A percentile compares a stretch with the other conserved stretches of the same genome.
Conservation (phyloP, 495 filamentous ascomycete genomes). For the Cercophora samala region DNA sequence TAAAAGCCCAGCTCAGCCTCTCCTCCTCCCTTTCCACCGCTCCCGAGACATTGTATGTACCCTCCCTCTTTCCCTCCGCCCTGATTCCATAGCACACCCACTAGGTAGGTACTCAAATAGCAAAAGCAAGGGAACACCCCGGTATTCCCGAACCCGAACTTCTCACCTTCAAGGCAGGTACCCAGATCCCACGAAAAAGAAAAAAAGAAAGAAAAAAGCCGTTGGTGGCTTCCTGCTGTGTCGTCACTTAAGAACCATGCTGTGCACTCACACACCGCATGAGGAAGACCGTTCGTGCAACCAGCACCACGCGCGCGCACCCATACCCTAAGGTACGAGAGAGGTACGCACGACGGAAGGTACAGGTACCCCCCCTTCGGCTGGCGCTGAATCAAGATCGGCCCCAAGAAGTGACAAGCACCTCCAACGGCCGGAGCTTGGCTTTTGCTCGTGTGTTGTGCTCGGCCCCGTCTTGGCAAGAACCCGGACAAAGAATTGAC, state of each 20-base stretch:
- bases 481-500: neutral
- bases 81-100: too few species aligned
- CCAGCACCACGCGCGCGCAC: neutral
- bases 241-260: too few species aligned
- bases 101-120: too few species aligned
- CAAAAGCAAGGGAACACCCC: neutral
- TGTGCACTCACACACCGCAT: too few species aligned
- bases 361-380: neutral
- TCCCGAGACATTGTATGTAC: neutral
- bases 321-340: too few species aligned
- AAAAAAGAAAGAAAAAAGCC: neutral
- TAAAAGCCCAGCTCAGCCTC: neutral
- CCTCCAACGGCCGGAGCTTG: too few species aligned
- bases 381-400: neutral
- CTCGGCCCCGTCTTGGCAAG: neutral
- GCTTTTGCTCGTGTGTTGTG: too few species aligned
- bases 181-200: neutral
- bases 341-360: too few species aligned
- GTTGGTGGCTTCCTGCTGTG: neutral
- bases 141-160: neutral
- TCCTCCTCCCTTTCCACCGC: neutral
- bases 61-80: neutral
- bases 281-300: neutral
- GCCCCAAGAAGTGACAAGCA: neutral
- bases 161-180: neutral